Evolutionary conservation across 805 yeast genomes (phyloP).

Genomic region (Nakazawaea pomicola): DNA sequence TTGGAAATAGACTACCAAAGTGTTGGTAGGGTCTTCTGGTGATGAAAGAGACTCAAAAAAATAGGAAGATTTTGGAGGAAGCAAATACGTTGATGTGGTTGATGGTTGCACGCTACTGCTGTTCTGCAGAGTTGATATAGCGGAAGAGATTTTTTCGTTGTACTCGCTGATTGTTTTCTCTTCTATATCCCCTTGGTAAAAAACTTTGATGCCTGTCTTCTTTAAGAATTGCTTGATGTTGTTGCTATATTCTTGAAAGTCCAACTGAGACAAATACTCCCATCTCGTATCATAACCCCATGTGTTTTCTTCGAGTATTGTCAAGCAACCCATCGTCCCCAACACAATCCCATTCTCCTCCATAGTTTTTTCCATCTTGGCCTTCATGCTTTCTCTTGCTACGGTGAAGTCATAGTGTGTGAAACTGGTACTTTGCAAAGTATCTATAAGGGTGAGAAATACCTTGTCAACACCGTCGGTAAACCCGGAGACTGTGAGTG

Average conservation of each 20-base stretch:
- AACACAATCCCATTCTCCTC: constrained; percentile 40
- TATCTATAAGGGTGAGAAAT: constrained; percentile 27
- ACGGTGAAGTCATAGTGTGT: constrained; percentile 2
- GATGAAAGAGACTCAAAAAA: constrained; percentile 29
- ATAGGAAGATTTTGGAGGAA: constrained; percentile 33
- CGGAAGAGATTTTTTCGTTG: no score
- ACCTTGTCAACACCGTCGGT: constrained; percentile 31
- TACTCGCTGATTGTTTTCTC: no score
- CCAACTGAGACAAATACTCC: constrained; percentile 46
- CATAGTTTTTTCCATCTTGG: constrained; percentile 38
- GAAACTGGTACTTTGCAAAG: constrained; percentile 18
- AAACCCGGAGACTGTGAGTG: constrained; percentile 53
- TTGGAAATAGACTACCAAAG: constrained; percentile 52
- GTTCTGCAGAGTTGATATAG: background rate
- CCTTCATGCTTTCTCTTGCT: constrained; percentile 14
- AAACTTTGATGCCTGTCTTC: constrained; percentile 30
- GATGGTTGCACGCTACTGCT: background rate
- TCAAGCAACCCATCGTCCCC: constrained; percentile 44
- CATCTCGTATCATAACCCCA: constrained; percentile 52
- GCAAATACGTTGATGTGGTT: constrained; percentile 27
- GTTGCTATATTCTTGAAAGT: constrained; percentile 30
- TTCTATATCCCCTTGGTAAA: constrained; percentile 54
- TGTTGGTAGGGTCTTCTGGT: constrained; percentile 43
- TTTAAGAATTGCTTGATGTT: no score
- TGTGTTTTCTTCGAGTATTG: constrained; percentile 50